Evolutionary conservation across 2,329 filamentous ascomycete species (phyloP), one percentile per base, ranked within the genome.

Genomic region (Pseudogymnoascus verrucosus): DNA sequence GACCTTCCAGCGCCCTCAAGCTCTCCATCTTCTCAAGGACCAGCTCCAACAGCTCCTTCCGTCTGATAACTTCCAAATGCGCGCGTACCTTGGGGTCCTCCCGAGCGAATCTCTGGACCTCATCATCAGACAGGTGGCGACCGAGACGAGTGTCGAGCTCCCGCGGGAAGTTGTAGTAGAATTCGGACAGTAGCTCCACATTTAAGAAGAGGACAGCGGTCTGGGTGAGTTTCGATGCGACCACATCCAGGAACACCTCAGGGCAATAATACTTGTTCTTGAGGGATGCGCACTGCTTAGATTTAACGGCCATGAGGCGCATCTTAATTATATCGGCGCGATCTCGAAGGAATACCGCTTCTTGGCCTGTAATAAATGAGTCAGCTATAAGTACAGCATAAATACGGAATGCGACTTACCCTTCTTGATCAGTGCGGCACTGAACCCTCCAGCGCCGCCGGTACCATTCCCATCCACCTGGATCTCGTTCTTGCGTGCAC

Each of bases 141-240:
- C 93, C 91, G 10, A 99, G 87, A 36, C 93, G 86, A 65, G 89
- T 79, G 74, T 99, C 95, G 11, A 99, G 84, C 74, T 97, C 92
- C 40, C 95, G 85, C 0, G 95, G 95, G 76, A 99, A 99, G 73
- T 95, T 92, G 78, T 97, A 96, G 78, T 96, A 97, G 75, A 98
- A 99, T 73, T 99, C 96, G 1, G 90, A 93, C 16, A 99, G 84
- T 19, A 99, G 83, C 78, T 99, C 96, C 10, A 98, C 95, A 72
- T 99, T 97, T 31, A 99, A 84, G 81, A 99, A 99, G 0, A 99
- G 85, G 7, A 99, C 95, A 1, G 95, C 93, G 0, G 95, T 99
- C 1, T 91, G 89, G 2, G 93, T 96, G 60, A 99, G 84, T 77
- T 98, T 98, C 69, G 93, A 91, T 1, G 95, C 93, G 1, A 96